Base-by-base conservation (phyloP, 352 stramenopile genomes). In the Pythium aphanidermatum region DNA sequence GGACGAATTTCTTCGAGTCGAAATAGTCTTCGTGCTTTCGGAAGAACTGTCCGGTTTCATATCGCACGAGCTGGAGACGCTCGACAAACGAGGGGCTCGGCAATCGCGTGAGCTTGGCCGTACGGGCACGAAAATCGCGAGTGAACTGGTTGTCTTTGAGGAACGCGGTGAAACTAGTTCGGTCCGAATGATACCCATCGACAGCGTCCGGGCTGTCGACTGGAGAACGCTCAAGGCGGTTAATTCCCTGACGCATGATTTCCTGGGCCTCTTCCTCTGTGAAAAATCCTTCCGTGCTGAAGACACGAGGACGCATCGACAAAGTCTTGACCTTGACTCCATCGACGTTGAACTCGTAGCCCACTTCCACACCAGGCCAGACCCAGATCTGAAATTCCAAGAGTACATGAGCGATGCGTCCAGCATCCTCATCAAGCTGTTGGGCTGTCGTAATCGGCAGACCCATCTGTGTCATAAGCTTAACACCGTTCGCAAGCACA, bases 1-100 rank as follows among this genome's bases (percentile, higher is more conserved):
- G 67, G 10, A 86, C 25, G 26, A 88, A 86, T 48, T 74, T 60
- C 50, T 83, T 86, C 17, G 67, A 82, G 25, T 79, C 60, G 48
- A 89, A 89, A 47, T 86, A 86, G 46, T 89, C 77, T 47, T 86
- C 68, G 46, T 86, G 77, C 47, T 85, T 75, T 25, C 77, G 77
- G 43, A 83, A 89, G 46, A 86, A 84, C 56, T 86, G 74, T 3
- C 70, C 74, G 0, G 56, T 69, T 49, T 83, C 55, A 46, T 89
- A 89, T 4, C 74, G 66, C 46, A 89, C 77, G 17, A 86, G 68
- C 32, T 89, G 77, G 51, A 86, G 26, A 10, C 63, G 61, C 57
- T 86, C 77, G 6, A 53, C 54, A 43, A 74, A 82, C 23, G 63
- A 51, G 23, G 65, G 55, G 9, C 69, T 75, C 16, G 77, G 72